These are phyloP conservation scores for Phylloporus arenicola DNA, from an alignment of 768 basidiomycete species.

Conservation along the genomic window DNA sequence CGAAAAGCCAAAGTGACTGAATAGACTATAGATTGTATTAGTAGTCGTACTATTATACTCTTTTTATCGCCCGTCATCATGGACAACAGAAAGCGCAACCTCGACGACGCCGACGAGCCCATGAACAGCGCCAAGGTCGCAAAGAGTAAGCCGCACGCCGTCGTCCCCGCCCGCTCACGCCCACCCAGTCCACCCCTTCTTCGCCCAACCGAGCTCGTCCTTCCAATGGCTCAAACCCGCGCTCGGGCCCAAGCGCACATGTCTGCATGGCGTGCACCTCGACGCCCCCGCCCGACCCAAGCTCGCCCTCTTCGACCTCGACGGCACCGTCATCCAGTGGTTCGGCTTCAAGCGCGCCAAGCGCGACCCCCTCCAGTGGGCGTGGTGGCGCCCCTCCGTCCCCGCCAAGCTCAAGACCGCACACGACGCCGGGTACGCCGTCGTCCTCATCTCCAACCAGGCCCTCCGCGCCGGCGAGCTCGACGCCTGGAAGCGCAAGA, in stretches of 20 bases:
- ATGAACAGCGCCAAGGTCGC: slow-evolving; percentile 19
- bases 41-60: too few relatives aligned
- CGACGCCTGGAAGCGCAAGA: slow-evolving; percentile 72
- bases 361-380: slow-evolving; percentile 33
- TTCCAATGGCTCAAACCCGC: slow-evolving; percentile 33
- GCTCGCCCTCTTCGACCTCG: slow-evolving; percentile 80
- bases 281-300: slow-evolving; percentile 38
- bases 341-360: slow-evolving; percentile 30
- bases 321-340: slow-evolving; percentile 76
- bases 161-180: neutral
- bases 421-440: slow-evolving; percentile 58
- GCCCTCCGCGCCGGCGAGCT: slow-evolving; percentile 43
- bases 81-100: slow-evolving; percentile 18
- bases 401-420: slow-evolving; percentile 58
- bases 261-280: slow-evolving; percentile 32
- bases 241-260: slow-evolving; percentile 33
- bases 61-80: neutral
- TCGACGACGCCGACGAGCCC: slow-evolving; percentile 11
- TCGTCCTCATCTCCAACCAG: slow-evolving; percentile 84
- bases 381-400: slow-evolving; percentile 69
- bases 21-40: too few relatives aligned
- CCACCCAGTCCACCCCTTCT: slow-evolving; percentile 39
- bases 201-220: slow-evolving; percentile 25
- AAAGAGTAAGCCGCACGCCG: slow-evolving; percentile 19
- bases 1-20: slow-evolving; percentile 47